Base-by-base conservation (phyloP, 1,139 yeast genomes). In the Blastobotrys serpentis region DNA sequence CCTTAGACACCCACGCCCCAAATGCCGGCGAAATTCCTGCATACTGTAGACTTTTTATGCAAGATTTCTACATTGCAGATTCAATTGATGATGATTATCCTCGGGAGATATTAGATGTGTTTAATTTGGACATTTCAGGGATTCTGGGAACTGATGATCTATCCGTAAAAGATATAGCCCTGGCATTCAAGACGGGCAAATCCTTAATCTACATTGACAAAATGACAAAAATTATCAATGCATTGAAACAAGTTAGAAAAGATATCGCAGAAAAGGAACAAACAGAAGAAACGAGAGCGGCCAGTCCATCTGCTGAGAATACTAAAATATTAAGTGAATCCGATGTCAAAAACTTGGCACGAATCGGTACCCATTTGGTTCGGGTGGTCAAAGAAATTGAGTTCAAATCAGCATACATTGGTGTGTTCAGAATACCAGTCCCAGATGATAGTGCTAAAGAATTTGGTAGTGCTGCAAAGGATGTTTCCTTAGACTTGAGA, bases 341-440 rank as follows among this genome's bases (percentile, higher is more conserved):
- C 6, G 65, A 61, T 39, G 38, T 50, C 16, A 47, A 46, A 17
- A 58, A 56, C 16, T 49, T 66, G 37, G 53, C 67, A 13, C 51
- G 51, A 23, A 44, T 60, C 5, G 69, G 70, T 6, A 59, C 64
- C 4, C 47, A 59, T 25, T 46, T 64, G 8, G 61, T 68, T n/a
- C 53, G 67, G 26, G 64, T 69, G 1, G 64, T 69, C 25, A 65
- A 66, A 43, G 69, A 67, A 25, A 58, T 68, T 32, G 71, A 67
- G 44, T 47, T 69, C 51, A 64, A 66, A 43, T 52, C 63, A 18
- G 60, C 60, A 13, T 56, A 57, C 13, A 46, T 66, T 22, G 66
- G 61, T 16, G 52, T 68, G 7, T 59, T 53, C 45, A 59, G 55
- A 14, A 54, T 54, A 42, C 29, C 49, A 11, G 42, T 38, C 11